phyloP scores from a whole-genome alignment of 2,329 filamentous ascomycete species.

The Ascochyta pisi region DNA sequence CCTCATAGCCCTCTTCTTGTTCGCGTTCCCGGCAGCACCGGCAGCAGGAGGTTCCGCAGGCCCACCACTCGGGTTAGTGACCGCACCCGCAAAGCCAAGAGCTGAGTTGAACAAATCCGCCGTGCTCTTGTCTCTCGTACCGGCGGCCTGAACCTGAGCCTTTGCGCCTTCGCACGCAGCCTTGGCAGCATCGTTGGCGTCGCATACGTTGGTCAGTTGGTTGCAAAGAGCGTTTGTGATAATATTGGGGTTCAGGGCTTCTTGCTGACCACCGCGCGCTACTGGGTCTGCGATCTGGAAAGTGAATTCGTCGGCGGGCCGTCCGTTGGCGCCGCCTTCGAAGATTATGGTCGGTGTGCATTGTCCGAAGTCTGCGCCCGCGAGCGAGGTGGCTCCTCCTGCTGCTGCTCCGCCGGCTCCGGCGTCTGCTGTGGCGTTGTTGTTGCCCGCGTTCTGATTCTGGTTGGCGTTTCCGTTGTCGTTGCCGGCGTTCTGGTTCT shows the following conservation, averaged over 20 bases:
- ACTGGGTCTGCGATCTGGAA: conserved; percentile 71
- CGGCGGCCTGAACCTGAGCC: conserved; percentile 57
- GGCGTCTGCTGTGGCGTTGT: conserved; percentile 14
- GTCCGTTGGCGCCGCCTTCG: conserved; percentile 60
- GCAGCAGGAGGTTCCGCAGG: conserved; percentile 32
- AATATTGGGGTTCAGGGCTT: conserved; percentile 75
- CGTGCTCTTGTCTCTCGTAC: conserved; percentile 50
- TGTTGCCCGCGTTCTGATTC: conserved; percentile 10
- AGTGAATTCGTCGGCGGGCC: conserved; percentile 65
- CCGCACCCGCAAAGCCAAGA: conserved; percentile 47
- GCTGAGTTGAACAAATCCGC: conserved; percentile 52
- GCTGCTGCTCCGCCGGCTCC: conserved; percentile 17
- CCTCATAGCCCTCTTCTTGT: conserved; percentile 29
- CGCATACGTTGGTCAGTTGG: conserved; percentile 71
- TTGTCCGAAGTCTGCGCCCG: conserved; percentile 44
- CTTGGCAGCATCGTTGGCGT: conserved; percentile 66
- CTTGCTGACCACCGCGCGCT: conserved; percentile 67
- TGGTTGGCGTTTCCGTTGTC: conserved; percentile 15
- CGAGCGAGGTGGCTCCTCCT: conserved; percentile 12
- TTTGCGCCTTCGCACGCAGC: conserved; percentile 61
- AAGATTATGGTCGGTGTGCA: conserved; percentile 65
- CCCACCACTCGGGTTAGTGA: conserved; percentile 43
- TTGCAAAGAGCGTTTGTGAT: conserved; percentile 77
- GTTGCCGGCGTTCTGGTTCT: conserved; percentile 18
- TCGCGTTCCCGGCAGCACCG: conserved; percentile 10